Evolutionary conservation across 1,284 basidiomycete genomes (phyloP).

Genomic region (Lignosus rhinocerotis): DNA sequence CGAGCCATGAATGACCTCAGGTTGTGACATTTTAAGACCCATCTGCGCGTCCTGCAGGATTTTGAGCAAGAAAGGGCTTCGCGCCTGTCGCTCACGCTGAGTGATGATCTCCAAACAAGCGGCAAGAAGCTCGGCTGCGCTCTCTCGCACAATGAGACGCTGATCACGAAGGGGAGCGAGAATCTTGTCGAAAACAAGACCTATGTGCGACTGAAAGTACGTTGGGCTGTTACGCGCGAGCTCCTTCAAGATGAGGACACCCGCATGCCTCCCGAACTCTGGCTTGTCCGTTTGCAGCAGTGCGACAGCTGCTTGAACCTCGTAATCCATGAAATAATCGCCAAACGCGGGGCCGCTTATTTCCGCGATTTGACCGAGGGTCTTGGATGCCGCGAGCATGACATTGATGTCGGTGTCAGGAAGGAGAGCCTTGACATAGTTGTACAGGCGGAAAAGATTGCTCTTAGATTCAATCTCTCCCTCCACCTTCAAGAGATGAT

Average conservation of each 20-base stretch:
- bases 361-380: conserved; percentile 79
- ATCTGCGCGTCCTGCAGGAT: conserved; percentile 89
- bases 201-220: conserved; percentile 86
- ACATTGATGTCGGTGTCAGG: conserved; percentile 84
- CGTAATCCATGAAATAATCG: conserved; percentile 85
- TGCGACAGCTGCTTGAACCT: conserved; percentile 81
- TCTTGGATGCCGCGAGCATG: conserved; percentile 88
- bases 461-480: conserved; percentile 75
- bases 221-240: conserved; percentile 84
- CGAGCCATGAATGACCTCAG: conserved; percentile 92
- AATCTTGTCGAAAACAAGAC: conserved; percentile 88
- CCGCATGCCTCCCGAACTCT: conserved; percentile 79
- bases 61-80: conserved; percentile 71
- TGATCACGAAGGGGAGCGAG: conserved; percentile 86
- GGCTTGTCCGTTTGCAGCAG: conserved; percentile 75
- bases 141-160: conserved; percentile 84
- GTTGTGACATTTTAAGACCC: conserved; percentile 79
- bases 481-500: conserved; percentile 70
- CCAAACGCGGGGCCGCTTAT: conserved; percentile 75
- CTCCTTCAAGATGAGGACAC: conserved; percentile 88
- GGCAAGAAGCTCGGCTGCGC: conserved; percentile 87
- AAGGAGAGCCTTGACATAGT: conserved; percentile 86
- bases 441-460: conserved; percentile 86
- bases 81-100: conserved; percentile 65
- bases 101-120: conserved; percentile 87